Evolutionary conservation across 495 filamentous ascomycete genomes (phyloP).

Genomic region (Parachaetomium inaequale): DNA sequence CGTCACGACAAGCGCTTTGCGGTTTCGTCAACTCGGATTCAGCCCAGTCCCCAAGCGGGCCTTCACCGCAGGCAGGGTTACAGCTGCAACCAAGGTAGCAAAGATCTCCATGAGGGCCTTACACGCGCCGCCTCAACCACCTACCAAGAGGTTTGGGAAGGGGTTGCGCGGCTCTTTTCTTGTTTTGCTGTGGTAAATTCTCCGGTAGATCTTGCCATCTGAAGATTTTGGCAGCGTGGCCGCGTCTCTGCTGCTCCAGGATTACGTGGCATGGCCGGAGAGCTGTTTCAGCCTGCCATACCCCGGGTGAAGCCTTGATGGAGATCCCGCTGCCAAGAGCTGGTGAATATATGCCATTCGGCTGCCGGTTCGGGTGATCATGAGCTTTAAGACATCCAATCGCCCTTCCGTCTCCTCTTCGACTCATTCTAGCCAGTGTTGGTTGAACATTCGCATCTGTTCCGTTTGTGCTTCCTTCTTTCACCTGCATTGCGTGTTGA

Average conservation of each 20-base stretch:
- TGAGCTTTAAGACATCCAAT: background rate
- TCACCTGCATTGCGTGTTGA: background rate
- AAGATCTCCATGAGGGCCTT: too few species aligned
- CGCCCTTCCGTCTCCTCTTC: background rate
- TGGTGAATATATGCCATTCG: background rate
- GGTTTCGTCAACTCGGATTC: too few species aligned
- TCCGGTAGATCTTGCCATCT: background rate
- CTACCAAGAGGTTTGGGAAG: too few species aligned
- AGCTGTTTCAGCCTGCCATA: conserved; percentile 15
- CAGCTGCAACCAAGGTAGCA: too few species aligned
- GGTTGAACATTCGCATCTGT: background rate
- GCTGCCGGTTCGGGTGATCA: background rate
- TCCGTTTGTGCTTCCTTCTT: background rate
- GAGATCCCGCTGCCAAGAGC: conserved; percentile 10
- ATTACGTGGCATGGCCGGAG: conserved; percentile 8
- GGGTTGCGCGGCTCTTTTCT: too few species aligned
- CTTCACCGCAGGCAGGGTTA: too few species aligned
- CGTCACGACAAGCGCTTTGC: too few species aligned
- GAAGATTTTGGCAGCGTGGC: background rate
- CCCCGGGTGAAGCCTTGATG: conserved; percentile 4
- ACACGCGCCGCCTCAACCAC: too few species aligned
- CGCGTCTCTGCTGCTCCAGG: background rate
- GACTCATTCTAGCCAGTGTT: background rate
- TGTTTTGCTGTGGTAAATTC: background rate
- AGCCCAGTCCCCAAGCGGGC: too few species aligned